phyloP scores from a whole-genome alignment of 768 basidiomycete species.

The Agaricus subrufescens region DNA sequence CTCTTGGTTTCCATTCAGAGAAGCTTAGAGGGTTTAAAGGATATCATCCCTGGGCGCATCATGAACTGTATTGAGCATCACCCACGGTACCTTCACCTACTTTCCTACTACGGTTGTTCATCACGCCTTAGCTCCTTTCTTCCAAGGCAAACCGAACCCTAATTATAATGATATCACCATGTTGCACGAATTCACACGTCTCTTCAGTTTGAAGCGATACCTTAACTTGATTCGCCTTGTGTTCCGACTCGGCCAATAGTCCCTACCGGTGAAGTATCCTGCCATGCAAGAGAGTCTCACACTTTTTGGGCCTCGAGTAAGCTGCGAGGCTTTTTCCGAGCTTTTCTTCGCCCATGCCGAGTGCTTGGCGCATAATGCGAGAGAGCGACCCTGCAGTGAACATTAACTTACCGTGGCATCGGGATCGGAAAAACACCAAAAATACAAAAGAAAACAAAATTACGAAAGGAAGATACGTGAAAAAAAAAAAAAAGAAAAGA shows the following conservation, averaged over 20 bases:
- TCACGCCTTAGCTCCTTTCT: neutral
- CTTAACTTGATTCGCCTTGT: neutral
- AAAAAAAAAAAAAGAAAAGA: no score
- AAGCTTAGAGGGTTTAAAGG: neutral
- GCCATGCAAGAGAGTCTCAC: neutral
- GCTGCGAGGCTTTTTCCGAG: neutral
- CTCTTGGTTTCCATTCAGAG: neutral
- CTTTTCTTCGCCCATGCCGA: neutral
- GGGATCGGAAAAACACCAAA: no score
- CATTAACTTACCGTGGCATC: no score
- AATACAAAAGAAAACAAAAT: no score
- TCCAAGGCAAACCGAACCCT: neutral
- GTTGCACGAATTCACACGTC: neutral
- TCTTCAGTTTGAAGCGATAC: neutral
- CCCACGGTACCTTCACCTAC: neutral
- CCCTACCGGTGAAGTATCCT: constrained; percentile 4
- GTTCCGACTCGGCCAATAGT: constrained; percentile 9
- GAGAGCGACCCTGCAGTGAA: neutral
- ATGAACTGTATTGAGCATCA: neutral
- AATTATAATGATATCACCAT: neutral
- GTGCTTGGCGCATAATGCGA: constrained; percentile 5
- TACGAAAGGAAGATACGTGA: no score
- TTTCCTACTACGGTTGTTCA: neutral
- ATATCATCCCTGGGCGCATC: neutral
- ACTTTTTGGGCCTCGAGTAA: constrained; percentile 7